Conservation (phyloP, 163 green algal species). For the Volvox carteri region DNA sequence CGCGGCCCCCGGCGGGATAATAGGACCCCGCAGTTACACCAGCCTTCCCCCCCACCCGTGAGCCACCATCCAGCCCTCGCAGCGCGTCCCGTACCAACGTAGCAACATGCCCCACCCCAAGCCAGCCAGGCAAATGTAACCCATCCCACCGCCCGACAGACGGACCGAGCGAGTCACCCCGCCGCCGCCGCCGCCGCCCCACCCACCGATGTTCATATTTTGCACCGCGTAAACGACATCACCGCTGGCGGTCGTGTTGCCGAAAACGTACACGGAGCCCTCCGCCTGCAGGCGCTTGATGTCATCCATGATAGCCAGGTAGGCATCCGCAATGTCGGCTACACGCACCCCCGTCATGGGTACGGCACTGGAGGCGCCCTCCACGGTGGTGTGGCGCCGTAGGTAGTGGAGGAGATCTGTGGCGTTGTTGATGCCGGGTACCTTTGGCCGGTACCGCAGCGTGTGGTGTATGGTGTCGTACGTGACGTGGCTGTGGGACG, state of each 20-base stretch:
- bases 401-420: constrained; percentile 54
- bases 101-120: too few relatives aligned
- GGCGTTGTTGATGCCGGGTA: constrained; percentile 21
- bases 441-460: constrained; percentile 30
- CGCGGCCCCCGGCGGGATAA: too few relatives aligned
- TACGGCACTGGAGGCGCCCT: constrained; percentile 25
- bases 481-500: constrained; percentile 23
- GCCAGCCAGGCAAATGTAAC: background rate
- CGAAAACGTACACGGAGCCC: constrained; percentile 25
- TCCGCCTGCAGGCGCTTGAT: constrained; percentile 45
- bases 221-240: constrained; percentile 36
- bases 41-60: too few relatives aligned
- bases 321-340: constrained; percentile 39
- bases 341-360: constrained; percentile 36
- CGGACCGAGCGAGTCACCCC: too few relatives aligned
- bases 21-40: too few relatives aligned
- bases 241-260: background rate
- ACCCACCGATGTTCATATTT: constrained; percentile 39
- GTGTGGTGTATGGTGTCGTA: constrained; percentile 1
- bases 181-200: background rate
- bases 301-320: constrained; percentile 26
- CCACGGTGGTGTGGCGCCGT: constrained; percentile 41
- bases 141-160: too few relatives aligned
- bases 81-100: too few relatives aligned
- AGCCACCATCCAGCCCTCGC: too few relatives aligned